Evolutionary conservation across 352 stramenopile genomes (phyloP).

Genomic region (Pythium aquatile): DNA sequence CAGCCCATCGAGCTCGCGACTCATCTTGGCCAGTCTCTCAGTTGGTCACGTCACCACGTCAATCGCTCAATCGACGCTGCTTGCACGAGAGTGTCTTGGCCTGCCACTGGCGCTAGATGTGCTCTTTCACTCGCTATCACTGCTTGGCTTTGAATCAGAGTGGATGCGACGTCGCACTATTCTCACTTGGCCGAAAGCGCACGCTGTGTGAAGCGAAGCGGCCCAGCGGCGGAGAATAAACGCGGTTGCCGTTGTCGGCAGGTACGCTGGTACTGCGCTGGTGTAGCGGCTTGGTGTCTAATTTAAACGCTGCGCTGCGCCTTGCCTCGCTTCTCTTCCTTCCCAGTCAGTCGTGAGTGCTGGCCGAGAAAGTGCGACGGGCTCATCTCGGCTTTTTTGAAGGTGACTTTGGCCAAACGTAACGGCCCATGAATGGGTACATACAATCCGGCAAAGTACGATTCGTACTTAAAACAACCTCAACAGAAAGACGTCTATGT

Average conservation of each 20-base stretch:
- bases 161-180: constrained; percentile 5
- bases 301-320: background rate
- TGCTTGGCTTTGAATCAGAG: constrained; percentile 4
- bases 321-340: background rate
- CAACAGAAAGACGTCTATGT: background rate
- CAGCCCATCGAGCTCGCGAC: constrained; percentile 73
- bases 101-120: background rate
- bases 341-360: background rate
- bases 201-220: background rate
- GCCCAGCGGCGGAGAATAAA: constrained; percentile 4
- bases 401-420: background rate
- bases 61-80: background rate
- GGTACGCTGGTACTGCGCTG: constrained; percentile 1
- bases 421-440: constrained; percentile 20
- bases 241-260: constrained; percentile 12
- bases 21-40: constrained; percentile 36
- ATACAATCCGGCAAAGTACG: constrained; percentile 3
- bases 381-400: background rate
- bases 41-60: constrained; percentile 18
- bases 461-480: background rate
- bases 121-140: background rate
- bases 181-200: background rate
- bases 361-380: constrained; percentile 7
- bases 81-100: background rate
- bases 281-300: constrained; percentile 6